Percentiles rank a stretch among this genome's conserved stretches.
phyloP scores from a whole-genome alignment of 495 filamentous ascomycete genomes.

The Penicillium roqueforti region DNA sequence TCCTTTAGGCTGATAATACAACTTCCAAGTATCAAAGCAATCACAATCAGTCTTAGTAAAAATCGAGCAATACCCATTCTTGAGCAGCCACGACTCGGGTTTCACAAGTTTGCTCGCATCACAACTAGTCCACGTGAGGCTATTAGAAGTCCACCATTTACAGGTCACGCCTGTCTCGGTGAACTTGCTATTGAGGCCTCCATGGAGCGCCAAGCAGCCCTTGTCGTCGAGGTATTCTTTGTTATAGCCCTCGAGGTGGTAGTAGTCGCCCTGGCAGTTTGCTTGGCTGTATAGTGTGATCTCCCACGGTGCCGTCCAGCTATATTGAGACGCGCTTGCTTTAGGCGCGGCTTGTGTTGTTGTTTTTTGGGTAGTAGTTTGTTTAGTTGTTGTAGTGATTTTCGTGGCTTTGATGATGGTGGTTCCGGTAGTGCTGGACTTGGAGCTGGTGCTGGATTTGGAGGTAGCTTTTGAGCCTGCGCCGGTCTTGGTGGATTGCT shows the following conservation, averaged over 20 bases:
- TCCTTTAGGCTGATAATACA: not conserved
- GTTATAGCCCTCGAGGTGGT: not conserved
- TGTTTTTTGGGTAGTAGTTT: not conserved
- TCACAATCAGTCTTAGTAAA: not conserved
- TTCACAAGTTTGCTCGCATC: not conserved
- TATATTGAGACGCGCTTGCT: not conserved
- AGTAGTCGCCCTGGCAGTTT: not conserved
- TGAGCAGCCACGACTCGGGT: not conserved
- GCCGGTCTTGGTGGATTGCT: not conserved
- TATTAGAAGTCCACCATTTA: not conserved
- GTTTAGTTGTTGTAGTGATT: not conserved
- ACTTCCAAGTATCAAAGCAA: not conserved
- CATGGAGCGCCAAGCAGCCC: not conserved
- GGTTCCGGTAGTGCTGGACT: not conserved
- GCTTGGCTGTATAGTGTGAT: not conserved
- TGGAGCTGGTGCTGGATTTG: not conserved
- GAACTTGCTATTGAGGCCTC: not conserved
- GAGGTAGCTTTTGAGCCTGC: not conserved
- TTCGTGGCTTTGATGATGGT: not conserved
- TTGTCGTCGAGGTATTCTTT: not conserved
- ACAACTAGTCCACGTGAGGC: not conserved
- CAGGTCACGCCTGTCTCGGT: not conserved
- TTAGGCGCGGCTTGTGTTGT: not conserved
- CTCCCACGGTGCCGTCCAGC: not conserved
- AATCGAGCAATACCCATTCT: not conserved